phyloP scores from a whole-genome alignment of 129 eudicot species.

The Daucus carota region DNA sequence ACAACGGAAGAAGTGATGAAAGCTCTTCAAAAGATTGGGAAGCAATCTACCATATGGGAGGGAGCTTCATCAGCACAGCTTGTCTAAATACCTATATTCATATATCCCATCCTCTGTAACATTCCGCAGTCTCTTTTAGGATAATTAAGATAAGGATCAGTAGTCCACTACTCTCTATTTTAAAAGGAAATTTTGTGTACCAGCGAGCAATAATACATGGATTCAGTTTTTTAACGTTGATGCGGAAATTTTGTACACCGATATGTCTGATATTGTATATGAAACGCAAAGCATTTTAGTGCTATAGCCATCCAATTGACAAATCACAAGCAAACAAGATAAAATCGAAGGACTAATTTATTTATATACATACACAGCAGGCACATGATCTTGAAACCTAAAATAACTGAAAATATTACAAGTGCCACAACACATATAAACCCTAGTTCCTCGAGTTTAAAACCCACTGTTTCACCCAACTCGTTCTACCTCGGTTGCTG shows the following conservation, averaged over 20 bases:
- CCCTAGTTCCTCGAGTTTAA: conserved; percentile 11
- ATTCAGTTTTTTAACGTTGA: too few relatives aligned
- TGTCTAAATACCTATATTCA: background rate
- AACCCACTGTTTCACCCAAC: conserved; percentile 14
- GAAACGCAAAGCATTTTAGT: too few relatives aligned
- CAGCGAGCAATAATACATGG: too few relatives aligned
- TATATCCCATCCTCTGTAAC: background rate
- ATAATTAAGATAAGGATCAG: background rate
- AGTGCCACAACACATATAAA: background rate
- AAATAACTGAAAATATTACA: background rate
- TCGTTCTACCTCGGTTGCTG: conserved; percentile 73
- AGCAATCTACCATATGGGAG: conserved; percentile 70
- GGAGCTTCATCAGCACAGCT: conserved; percentile 18
- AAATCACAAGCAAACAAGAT: too few relatives aligned
- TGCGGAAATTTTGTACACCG: too few relatives aligned
- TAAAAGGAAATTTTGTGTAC: background rate
- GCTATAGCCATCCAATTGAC: too few relatives aligned
- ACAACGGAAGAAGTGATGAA: conserved; percentile 57
- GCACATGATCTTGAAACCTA: background rate
- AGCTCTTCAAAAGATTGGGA: conserved; percentile 85
- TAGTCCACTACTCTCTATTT: background rate
- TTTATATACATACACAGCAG: background rate
- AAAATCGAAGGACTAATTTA: background rate
- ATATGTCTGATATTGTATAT: too few relatives aligned
- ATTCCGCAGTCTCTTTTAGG: background rate